Base-by-base conservation (phyloP, 495 filamentous ascomycete genomes). In the Talaromyces borbonicus region DNA sequence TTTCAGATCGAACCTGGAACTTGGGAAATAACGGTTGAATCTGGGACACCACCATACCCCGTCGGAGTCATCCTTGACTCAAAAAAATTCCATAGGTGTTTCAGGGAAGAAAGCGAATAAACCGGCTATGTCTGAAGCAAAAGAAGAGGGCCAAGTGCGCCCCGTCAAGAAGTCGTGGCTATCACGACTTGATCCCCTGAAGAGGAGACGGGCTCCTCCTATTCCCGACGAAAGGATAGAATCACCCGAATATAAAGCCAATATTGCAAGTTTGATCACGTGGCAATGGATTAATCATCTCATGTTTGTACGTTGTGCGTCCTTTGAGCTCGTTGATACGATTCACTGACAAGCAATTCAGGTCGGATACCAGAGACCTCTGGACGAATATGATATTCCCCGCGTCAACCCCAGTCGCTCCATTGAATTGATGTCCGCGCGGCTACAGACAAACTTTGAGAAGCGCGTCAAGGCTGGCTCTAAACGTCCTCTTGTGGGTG, bases 341-440 rank as follows among this genome's bases (percentile, higher is more conserved):
- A 24, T 25, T 26, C 7, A 43, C 14, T 25, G 14, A 26, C 16
- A 36, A 14, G 5, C 5, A 15, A 33, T 9, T 41, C 52, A 49
- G 55, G 57, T 62, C 2, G 90, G 90, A 16, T 97, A 95, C 58
- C 77, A 87, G 55, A 80, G 90, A 9, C 79, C 81, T 9, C 73
- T 97, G 4, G 87, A 95, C 51, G 63, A 81, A 29, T 82, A 83
- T 55, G 90, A 97, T 57, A 78, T 97, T 46, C 94, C 87, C 78
- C 69, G 67, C 0, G 84, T 96, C 38, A 95, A 94, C 51, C 88
- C 90, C 0, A 60, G 82, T 47, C 74, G 90, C 30, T 68, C 75
- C 12, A 80, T 83, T 33, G 77, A 85, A 11, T 58, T 77, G 3
- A 56, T 95, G 55, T 76, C 83, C 5, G 58, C 61, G 8, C 82